Conservation (phyloP, 2,329 filamentous ascomycete genomes). For the Botrytis sinoallii region DNA sequence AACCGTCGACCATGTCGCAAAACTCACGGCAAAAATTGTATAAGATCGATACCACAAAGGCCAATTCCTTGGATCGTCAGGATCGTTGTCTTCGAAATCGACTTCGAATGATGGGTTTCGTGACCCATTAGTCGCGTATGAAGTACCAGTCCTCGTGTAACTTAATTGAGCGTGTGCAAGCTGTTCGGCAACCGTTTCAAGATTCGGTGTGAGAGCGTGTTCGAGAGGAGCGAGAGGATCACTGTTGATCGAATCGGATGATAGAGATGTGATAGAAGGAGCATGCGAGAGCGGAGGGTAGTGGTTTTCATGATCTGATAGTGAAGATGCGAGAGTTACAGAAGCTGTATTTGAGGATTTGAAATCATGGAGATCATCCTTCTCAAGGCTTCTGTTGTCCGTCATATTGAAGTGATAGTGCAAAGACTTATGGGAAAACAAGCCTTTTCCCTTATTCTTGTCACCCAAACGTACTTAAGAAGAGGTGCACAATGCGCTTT, state of each 20-base stretch:
- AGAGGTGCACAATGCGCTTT: neutral
- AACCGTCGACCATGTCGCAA: constrained; percentile 47
- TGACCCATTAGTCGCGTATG: constrained; percentile 45
- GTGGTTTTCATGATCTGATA: constrained; percentile 26
- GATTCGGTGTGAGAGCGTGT: constrained; percentile 40
- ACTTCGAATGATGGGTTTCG: constrained; percentile 64
- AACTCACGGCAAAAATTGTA: constrained; percentile 40
- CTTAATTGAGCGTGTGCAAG: constrained; percentile 39
- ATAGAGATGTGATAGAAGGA: constrained; percentile 19
- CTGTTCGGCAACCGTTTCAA: constrained; percentile 43
- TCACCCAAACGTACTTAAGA: neutral
- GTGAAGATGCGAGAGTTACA: constrained; percentile 15
- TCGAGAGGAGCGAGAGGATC: constrained; percentile 41
- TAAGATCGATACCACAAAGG: constrained; percentile 46
- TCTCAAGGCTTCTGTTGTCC: constrained; percentile 22
- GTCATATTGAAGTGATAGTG: constrained; percentile 22
- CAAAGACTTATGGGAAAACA: neutral
- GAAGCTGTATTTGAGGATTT: constrained; percentile 15
- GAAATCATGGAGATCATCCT: constrained; percentile 22
- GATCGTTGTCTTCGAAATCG: constrained; percentile 63
- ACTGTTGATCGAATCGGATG: constrained; percentile 28
- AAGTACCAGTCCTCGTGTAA: constrained; percentile 43
- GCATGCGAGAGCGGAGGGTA: constrained; percentile 15
- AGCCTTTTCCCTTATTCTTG: neutral
- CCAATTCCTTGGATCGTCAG: constrained; percentile 68